Evolutionary conservation across 208 protist species (phyloP).

Genomic region (Leishmania aethiopica): DNA sequence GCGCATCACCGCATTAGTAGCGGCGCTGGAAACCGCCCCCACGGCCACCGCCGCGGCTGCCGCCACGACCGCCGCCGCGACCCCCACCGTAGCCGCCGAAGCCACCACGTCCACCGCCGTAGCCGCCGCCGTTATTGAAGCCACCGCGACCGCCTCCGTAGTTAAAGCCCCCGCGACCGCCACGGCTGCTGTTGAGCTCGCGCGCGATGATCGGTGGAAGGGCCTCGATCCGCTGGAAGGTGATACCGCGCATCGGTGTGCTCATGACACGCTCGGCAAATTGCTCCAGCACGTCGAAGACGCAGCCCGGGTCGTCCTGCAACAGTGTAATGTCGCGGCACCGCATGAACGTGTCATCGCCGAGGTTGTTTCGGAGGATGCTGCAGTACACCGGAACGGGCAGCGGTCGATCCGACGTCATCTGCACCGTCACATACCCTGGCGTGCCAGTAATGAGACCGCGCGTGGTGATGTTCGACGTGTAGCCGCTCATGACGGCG

Average conservation of each 20-base stretch:
- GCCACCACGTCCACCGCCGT: slow-evolving; percentile 21
- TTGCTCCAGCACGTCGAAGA: slow-evolving; percentile 89
- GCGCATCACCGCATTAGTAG: slow-evolving; percentile 11
- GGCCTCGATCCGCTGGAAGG: slow-evolving; percentile 64
- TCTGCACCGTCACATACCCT: slow-evolving; percentile 78
- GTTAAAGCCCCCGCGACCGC: slow-evolving; percentile 37
- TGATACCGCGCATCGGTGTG: slow-evolving; percentile 70
- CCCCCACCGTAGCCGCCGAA: slow-evolving; percentile 11
- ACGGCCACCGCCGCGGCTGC: slow-evolving; percentile 24
- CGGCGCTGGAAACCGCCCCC: slow-evolving; percentile 33
- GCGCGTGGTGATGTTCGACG: slow-evolving; percentile 81
- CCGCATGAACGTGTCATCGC: slow-evolving; percentile 77
- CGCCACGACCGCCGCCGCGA: slow-evolving; percentile 10
- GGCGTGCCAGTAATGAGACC: slow-evolving; percentile 82
- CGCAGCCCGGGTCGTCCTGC: slow-evolving; percentile 84
- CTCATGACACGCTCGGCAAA: slow-evolving; percentile 59
- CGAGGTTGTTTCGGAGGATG: slow-evolving; percentile 86
- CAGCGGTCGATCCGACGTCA: slow-evolving; percentile 69
- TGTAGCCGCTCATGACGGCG: slow-evolving; percentile 93
- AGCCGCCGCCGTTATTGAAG: slow-evolving; percentile 25
- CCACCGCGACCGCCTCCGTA: slow-evolving; percentile 28
- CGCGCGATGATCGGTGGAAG: slow-evolving; percentile 87
- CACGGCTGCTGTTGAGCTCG: slow-evolving; percentile 62
- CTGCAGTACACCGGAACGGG: slow-evolving; percentile 87
- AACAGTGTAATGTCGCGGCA: slow-evolving; percentile 88